A percentile compares a stretch with the other conserved stretches of the same genome.
These are phyloP conservation scores for Phytophthora nicotianae DNA, from an alignment of 352 stramenopile species.

Conservation along the genomic window DNA sequence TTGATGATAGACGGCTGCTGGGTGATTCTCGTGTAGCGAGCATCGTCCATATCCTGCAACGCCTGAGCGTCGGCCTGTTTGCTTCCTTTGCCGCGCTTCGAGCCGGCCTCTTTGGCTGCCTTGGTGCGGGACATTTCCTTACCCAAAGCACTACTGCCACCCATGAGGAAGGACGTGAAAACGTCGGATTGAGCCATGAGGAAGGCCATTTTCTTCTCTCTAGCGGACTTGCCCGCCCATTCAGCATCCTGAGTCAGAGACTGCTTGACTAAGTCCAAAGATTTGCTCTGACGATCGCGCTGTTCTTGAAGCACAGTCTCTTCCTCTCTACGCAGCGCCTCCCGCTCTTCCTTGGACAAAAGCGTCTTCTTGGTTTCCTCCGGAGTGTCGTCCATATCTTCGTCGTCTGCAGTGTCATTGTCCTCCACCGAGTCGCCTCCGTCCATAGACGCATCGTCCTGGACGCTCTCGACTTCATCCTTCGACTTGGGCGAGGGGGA, in stretches of 20 bases:
- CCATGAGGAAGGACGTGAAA: constrained; percentile 90
- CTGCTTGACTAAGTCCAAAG: constrained; percentile 73
- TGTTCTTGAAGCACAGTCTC: constrained; percentile 75
- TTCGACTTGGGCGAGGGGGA: constrained; percentile 15
- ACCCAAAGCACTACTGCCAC: constrained; percentile 72
- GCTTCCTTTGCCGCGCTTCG: constrained; percentile 64
- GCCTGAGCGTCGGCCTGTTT: constrained; percentile 76
- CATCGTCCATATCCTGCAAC: constrained; percentile 80
- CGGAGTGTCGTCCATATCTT: constrained; percentile 22
- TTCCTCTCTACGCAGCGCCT: constrained; percentile 66
- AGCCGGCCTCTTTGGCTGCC: constrained; percentile 45
- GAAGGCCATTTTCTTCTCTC: constrained; percentile 84
- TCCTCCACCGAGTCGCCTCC: constrained; percentile 27
- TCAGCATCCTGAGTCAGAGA: constrained; percentile 57
- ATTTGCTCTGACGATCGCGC: constrained; percentile 77
- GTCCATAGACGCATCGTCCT: constrained; percentile 37
- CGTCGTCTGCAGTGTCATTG: constrained; percentile 39
- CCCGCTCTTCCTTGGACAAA: constrained; percentile 66
- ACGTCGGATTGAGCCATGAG: constrained; percentile 91
- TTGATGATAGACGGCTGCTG: constrained; percentile 85
- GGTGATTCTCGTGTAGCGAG: constrained; percentile 79
- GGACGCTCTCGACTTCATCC: constrained; percentile 16
- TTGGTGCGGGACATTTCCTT: constrained; percentile 77
- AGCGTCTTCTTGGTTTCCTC: constrained; percentile 45
- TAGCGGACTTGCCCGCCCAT: constrained; percentile 49